Base-by-base conservation (phyloP, 2,329 filamentous ascomycete genomes). In the Sporothrix phasma region DNA sequence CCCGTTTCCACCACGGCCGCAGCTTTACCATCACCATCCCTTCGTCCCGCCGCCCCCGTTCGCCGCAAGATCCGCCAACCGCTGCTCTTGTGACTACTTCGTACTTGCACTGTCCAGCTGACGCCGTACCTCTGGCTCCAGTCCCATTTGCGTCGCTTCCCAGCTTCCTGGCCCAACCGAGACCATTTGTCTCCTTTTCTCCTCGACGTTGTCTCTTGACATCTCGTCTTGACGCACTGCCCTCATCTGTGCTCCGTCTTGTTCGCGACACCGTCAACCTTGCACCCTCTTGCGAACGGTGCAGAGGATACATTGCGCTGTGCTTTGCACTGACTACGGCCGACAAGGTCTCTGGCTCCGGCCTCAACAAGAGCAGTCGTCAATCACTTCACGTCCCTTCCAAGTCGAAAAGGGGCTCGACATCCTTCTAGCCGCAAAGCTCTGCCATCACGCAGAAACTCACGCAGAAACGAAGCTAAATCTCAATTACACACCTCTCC, bases 71-170 rank as follows among this genome's bases (percentile, higher is more conserved):
- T 31, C 24, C 39, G n/a, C 56, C 56, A 5, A 45, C 39, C 13
- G 56, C 5, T 43, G 56, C 37, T 45, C 56, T 59, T 59, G 39
- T 59, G 39, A 31, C 56, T 59, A n/a, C 37, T n/a, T n/a, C n/a
- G n/a, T n/a, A n/a, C n/a, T 46, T 46, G 37, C 54, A 58, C 22
- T 26, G 54, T 43, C 51, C 37, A 41, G 54, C 56, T 59, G 45
- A 59, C 37, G 54, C 34, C 54, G 54, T 58, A n/a, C 54, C 54
- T 31, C 56, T 39, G 56, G 45, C 56, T 31, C 39, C 37, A 31
- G 39, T 15, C 24, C 39, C 37, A 19, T 31, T 46, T 45, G 56
- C 56, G 39, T 45, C 54, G 19, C 37, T 45, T 22, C 22, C 39
- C 15, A 45, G 34, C 53, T 41, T 29, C 45, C 56, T 59, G 39